phyloP scores from a whole-genome alignment of 2,329 filamentous ascomycete species.

The Talaromyces sp. region DNA sequence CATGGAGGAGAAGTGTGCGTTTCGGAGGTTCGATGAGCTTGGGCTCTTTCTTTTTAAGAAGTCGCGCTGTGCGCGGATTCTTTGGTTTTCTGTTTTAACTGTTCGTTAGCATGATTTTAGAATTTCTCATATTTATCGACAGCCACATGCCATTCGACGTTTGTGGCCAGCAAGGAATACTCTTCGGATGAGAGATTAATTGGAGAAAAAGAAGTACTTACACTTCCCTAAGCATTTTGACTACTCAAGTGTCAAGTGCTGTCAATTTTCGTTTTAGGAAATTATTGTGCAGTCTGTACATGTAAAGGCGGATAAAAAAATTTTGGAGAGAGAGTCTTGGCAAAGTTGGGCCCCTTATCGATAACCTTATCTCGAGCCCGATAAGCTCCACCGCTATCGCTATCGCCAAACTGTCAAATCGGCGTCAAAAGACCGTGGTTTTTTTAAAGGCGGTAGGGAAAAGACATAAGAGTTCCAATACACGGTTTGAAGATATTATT shows the following conservation, averaged over 20 bases:
- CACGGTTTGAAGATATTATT: too few relatives aligned
- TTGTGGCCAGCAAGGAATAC: neutral
- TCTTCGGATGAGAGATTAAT: neutral
- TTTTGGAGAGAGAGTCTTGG: constrained; percentile 7
- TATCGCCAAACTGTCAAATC: neutral
- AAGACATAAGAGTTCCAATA: too few relatives aligned
- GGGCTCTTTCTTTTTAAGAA: constrained; percentile 86
- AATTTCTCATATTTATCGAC: neutral
- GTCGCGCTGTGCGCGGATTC: constrained; percentile 88
- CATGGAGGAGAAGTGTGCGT: constrained; percentile 81
- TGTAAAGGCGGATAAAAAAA: constrained; percentile 5
- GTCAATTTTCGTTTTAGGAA: neutral
- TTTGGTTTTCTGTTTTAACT: constrained; percentile 56
- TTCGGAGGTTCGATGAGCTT: constrained; percentile 88
- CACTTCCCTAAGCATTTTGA: constrained; percentile 42
- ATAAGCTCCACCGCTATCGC: neutral
- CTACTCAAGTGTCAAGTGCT: neutral
- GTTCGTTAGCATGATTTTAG: neutral
- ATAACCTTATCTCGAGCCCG: constrained; percentile 3
- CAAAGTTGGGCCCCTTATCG: constrained; percentile 6
- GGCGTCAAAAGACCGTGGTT: too few relatives aligned
- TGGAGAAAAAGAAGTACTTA: constrained; percentile 20
- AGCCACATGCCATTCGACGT: neutral
- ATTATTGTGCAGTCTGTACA: neutral
- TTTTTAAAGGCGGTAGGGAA: too few relatives aligned